Evolutionary conservation across 331 rosid genomes (phyloP).

Genomic region (Acacia concinna): DNA sequence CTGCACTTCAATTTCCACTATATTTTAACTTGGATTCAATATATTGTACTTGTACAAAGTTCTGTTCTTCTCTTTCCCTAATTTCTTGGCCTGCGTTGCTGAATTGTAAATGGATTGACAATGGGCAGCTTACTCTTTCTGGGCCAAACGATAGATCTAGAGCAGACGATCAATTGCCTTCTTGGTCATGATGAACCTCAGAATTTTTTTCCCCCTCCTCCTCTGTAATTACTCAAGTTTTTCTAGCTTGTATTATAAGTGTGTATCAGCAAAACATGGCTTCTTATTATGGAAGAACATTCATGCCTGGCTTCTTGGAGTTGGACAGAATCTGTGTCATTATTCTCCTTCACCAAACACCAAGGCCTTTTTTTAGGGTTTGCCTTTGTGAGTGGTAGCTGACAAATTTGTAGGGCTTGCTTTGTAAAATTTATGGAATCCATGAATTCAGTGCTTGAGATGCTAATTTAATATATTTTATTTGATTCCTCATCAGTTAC

Average conservation of each 20-base stretch:
- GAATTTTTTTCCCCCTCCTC: not conserved
- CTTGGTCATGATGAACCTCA: constrained; percentile 44
- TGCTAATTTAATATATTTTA: constrained; percentile 35
- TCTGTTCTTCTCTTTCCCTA: not conserved
- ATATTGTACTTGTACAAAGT: not conserved
- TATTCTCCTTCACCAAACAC: constrained; percentile 43
- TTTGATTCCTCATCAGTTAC: constrained; percentile 18
- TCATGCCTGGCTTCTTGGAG: constrained; percentile 15
- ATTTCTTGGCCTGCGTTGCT: constrained; percentile 13
- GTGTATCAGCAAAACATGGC: constrained; percentile 45
- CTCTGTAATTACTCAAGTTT: constrained; percentile 58
- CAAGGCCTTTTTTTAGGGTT: constrained; percentile 65
- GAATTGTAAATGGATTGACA: constrained; percentile 19
- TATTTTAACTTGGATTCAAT: not conserved
- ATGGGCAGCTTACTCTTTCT: constrained; percentile 72
- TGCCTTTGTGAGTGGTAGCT: constrained; percentile 66
- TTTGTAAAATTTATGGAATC: constrained; percentile 36
- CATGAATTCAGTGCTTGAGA: constrained; percentile 22
- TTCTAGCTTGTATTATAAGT: constrained; percentile 42
- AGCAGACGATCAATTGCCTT: constrained; percentile 66
- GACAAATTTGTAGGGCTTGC: constrained; percentile 20
- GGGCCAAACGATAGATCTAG: constrained; percentile 54
- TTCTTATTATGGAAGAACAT: constrained; percentile 37
- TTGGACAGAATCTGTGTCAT: constrained; percentile 29
- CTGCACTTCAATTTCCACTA: not conserved